phyloP scores from a whole-genome alignment of 331 rosid genomes.

The Quercus tomentella region DNA sequence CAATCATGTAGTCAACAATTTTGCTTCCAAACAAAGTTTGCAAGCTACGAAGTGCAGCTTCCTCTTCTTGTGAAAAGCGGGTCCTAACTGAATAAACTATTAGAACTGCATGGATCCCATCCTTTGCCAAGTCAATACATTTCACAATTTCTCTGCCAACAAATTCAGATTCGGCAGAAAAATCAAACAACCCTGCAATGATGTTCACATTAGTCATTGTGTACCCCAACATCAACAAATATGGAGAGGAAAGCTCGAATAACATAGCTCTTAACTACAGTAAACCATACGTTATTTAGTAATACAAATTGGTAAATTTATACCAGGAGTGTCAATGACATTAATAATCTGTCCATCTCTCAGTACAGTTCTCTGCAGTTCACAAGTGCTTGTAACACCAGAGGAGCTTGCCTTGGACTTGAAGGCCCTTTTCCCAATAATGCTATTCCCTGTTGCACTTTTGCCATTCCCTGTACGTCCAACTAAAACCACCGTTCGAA shows the following conservation, averaged over 20 bases:
- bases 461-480: conserved; percentile 93
- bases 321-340: conserved; percentile 98
- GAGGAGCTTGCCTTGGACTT: conserved; percentile 54
- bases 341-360: conserved; percentile 59
- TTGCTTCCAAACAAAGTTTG: conserved; percentile 73
- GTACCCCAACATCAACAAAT: neutral
- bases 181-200: conserved; percentile 73
- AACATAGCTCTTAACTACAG: neutral
- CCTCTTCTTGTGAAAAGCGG: conserved; percentile 80
- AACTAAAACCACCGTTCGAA: conserved; percentile 66
- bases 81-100: conserved; percentile 71
- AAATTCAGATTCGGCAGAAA: conserved; percentile 54
- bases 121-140: conserved; percentile 84
- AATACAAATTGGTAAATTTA: neutral
- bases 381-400: conserved; percentile 67
- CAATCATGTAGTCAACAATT: conserved; percentile 78
- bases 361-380: conserved; percentile 46
- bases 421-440: conserved; percentile 73
- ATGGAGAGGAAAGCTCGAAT: neutral
- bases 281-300: neutral
- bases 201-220: neutral
- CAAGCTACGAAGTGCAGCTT: conserved; percentile 62
- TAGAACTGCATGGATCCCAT: conserved; percentile 86
- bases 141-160: conserved; percentile 80
- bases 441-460: conserved; percentile 90